Conservation (phyloP, 139 green algal genomes). For the Chlamydomonas sphaeroides region DNA sequence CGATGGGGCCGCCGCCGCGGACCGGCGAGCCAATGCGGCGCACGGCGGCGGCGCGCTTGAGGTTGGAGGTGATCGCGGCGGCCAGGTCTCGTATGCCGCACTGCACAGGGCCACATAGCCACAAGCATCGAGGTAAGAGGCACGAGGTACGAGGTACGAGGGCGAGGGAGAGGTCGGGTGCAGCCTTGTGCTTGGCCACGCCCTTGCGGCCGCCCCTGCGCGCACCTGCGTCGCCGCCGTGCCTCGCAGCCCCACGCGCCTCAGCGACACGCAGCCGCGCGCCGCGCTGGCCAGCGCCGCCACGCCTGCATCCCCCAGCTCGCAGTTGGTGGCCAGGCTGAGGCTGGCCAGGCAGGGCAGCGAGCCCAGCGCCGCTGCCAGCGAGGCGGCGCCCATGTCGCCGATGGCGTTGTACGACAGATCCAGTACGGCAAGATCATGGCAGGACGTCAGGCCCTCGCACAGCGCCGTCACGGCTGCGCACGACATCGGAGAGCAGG, state of each 20-base stretch:
- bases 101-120: no score
- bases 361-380: not conserved
- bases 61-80: not conserved
- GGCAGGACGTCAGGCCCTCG: slow-evolving; percentile 13
- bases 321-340: slow-evolving; percentile 1
- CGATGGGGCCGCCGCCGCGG: not conserved
- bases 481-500: not conserved
- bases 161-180: no score
- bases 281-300: slow-evolving; percentile 9
- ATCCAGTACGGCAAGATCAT: slow-evolving; percentile 14
- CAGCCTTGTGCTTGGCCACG: no score
- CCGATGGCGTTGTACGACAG: slow-evolving; percentile 25
- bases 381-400: slow-evolving; percentile 9
- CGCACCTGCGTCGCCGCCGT: not conserved
- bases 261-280: not conserved
- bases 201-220: not conserved
- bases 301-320: slow-evolving; percentile 1
- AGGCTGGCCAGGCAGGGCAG: not conserved
- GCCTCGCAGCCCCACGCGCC: slow-evolving; percentile 25
- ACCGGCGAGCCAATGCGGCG: not conserved
- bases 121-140: no score
- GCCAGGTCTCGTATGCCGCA: not conserved
- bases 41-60: not conserved
- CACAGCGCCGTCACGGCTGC: slow-evolving; percentile 12
- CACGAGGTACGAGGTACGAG: no score